Base-by-base conservation (phyloP, 106 monocot genomes). In the Platanthera guangdongensis region DNA sequence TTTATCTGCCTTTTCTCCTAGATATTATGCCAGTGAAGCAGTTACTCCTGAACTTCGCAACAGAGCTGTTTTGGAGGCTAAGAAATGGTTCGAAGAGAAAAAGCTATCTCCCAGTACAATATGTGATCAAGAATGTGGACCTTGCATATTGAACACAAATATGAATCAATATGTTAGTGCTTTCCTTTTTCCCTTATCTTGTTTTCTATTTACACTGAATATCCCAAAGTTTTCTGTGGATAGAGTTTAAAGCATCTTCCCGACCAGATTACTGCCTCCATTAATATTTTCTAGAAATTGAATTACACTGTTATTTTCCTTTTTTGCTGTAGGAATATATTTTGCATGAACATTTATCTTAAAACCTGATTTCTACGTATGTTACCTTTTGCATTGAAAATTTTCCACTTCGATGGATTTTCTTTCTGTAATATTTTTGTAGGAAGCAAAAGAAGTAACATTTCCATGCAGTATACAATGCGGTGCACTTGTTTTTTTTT, bases 61-160 rank as follows among this genome's bases (percentile, higher is more conserved):
- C 21, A 73, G 76, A 67, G 95, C 86, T 78, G 76, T 95, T 18
- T 80, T 70, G 76, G 92, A 95, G 77, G 92, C 92, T 71, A 92
- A 95, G 73, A 90, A 88, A 79, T 90, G 92, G 89, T 57, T 90
- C 47, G 82, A 88, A 51, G 88, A 90, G 85, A 88, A 87, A 85
- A 88, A 80, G 47, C 21, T 39, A 4, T 53, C 73, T 30, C 68
- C 82, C 71, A 75, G 73, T 21, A 78, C 84, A n/a, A 88, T 86
- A 76, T 71, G 74, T 71, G 64, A 77, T 72, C 16, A 72, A 47
- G 86, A 87, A 57, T 78, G 28, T 73, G 85, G 83, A 70, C 82
- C 85, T 79, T 86, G 86, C 78, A 78, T 57, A 51, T 75, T 87
- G 30, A 87, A 80, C 75, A 82, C 82, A 46, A 75, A 84, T 57